Evolutionary conservation across 768 basidiomycete species (phyloP), one percentile per base, ranked within the genome.

Genomic region (Kwoniella sp.): DNA sequence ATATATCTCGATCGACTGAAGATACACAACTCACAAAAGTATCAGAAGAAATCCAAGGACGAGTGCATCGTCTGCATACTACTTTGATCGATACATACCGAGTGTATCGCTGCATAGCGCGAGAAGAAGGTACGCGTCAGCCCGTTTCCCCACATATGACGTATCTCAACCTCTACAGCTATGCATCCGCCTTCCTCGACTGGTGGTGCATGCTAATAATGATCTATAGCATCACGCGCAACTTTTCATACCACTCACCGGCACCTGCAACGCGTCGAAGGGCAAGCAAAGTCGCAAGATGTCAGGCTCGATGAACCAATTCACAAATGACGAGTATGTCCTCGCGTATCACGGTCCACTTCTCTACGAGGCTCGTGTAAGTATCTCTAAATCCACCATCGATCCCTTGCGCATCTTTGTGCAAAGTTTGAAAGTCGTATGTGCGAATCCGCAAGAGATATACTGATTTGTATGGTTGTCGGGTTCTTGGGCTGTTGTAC

Each of bases 291-390:
- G 46, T 48, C 26, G 10, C 51, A 58, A 50, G 30, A 65, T 63
- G 60, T 36, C 64, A 21, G 50, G 44, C 10, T 55, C 60, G 22
- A 70, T 63, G 64, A 76, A 73, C 46, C 69, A 76, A 47, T 76
- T 76, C 64, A 70, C 55, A 55, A 70, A 68, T 51, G 86, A 88
- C 74, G 93, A 97, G 80, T 87, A 87, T 69, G 90, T 93, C 9
- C 83, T 97, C 7, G 95, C 93, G 82, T 97, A 90, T 78, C 95
- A 98, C 71, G 95, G 95, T 0, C 93, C 92, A 13, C 85, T 97
- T 59, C 87, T 97, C 65, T 98, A 98, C 79, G 92, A 95, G 81
- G 94, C 94, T 12, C 95, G 97, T 80, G 83, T 83, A 36, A 61
- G 80, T 66, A 4, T 15, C 33, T 3, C 36, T 51, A 52, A 24